Evolutionary conservation across 1,284 basidiomycete genomes (phyloP).

Genomic region (Papiliotrema flavescens): DNA sequence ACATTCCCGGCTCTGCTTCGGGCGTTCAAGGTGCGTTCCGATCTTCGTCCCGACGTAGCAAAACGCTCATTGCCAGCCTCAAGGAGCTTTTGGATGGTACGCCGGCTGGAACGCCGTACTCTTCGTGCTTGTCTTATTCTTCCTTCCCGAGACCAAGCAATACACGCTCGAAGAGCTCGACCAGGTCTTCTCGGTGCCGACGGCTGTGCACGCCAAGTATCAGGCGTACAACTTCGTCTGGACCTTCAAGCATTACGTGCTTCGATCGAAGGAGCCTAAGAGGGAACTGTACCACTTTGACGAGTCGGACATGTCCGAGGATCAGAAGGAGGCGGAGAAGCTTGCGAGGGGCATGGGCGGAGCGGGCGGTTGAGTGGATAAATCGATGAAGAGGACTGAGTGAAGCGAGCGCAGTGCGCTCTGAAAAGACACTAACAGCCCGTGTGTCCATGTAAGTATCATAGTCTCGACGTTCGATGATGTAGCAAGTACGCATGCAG

Average conservation of each 20-base stretch:
- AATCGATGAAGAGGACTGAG: neutral
- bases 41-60: neutral
- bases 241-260: conserved; percentile 18
- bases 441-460: no score
- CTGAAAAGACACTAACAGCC: no score
- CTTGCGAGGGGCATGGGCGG: neutral
- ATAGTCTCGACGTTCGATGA: no score
- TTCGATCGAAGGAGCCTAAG: conserved; percentile 11
- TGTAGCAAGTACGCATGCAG: no score
- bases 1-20: neutral
- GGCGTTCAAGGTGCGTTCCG: neutral
- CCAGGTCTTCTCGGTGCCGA: conserved; percentile 49
- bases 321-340: conserved; percentile 2
- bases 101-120: neutral
- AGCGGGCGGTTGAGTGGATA: neutral
- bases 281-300: conserved; percentile 17
- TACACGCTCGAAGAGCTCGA: no score
- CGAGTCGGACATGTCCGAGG: conserved; percentile 6
- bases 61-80: no score
- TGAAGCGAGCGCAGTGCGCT: no score
- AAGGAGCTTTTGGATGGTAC: no score
- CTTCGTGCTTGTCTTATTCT: neutral
- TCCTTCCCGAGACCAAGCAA: neutral
- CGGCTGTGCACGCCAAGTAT: conserved; percentile 37
- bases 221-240: conserved; percentile 57